phyloP scores from a whole-genome alignment of 2,329 filamentous ascomycete genomes.

The Alternaria sp. region DNA sequence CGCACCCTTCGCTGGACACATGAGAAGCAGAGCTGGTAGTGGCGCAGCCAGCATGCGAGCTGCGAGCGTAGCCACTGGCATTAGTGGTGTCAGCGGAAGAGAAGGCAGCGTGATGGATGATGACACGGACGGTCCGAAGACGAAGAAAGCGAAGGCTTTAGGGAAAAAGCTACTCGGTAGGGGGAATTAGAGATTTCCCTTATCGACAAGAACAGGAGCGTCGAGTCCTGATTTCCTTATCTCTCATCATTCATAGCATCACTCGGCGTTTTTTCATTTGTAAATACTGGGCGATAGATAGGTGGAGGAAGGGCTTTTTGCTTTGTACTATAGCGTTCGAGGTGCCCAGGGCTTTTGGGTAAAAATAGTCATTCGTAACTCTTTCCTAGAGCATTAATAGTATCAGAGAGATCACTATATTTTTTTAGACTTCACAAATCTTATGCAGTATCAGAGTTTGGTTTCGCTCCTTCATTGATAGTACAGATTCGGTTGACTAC shows the following conservation, averaged over 20 bases:
- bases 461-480: neutral
- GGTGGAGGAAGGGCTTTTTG: neutral
- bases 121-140: conserved; percentile 15
- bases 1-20: conserved; percentile 36
- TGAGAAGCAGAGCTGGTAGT: conserved; percentile 21
- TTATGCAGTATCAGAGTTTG: neutral
- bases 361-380: neutral
- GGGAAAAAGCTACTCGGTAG: conserved; percentile 28
- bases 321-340: neutral
- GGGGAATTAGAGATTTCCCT: conserved; percentile 9
- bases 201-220: neutral
- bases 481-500: neutral
- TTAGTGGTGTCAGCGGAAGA: conserved; percentile 11
- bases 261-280: conserved; percentile 6
- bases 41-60: conserved; percentile 21
- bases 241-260: neutral
- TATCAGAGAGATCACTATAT: neutral
- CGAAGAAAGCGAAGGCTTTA: conserved; percentile 25
- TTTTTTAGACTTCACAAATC: neutral
- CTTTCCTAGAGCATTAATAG: neutral
- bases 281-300: neutral
- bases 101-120: neutral
- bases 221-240: neutral
- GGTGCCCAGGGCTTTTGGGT: neutral
- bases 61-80: conserved; percentile 14